A percentile compares a stretch with the other conserved stretches of the same genome.
Evolutionary conservation across 1,284 basidiomycete species (phyloP).

Genomic region (Apiotrichum porosum): DNA sequence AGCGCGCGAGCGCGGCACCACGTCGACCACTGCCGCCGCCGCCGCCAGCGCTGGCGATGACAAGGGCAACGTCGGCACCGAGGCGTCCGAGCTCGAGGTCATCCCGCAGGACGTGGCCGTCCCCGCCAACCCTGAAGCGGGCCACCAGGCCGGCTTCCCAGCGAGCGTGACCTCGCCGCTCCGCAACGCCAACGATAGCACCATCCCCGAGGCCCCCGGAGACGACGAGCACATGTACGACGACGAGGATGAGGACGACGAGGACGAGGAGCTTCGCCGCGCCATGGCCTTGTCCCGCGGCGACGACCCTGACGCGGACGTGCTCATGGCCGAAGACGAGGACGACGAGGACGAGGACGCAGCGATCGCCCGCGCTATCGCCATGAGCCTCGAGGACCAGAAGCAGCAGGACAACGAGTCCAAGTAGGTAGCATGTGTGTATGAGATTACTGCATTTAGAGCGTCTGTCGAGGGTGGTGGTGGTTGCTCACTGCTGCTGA

Average conservation of each 20-base stretch:
- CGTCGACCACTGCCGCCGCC: slow-evolving; percentile 11
- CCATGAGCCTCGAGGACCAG: slow-evolving; percentile 55
- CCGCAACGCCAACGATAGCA: slow-evolving; percentile 24
- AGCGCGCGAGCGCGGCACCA: slow-evolving; percentile 10
- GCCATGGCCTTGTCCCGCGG: slow-evolving; percentile 44
- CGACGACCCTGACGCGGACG: slow-evolving; percentile 32
- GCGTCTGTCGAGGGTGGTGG: no score
- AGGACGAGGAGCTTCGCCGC: slow-evolving; percentile 39
- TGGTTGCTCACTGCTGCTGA: no score
- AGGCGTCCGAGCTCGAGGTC: slow-evolving; percentile 7
- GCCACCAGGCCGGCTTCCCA: slow-evolving; percentile 14
- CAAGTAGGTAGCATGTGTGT: no score
- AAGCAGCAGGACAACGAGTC: slow-evolving; percentile 28
- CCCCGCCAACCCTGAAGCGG: slow-evolving; percentile 12
- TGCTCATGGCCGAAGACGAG: slow-evolving; percentile 40
- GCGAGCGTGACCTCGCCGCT: slow-evolving; percentile 23
- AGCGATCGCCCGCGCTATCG: slow-evolving; percentile 60
- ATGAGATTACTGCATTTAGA: no score
- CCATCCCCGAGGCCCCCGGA: slow-evolving; percentile 20
- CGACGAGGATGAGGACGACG: slow-evolving; percentile 34
- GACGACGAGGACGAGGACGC: slow-evolving; percentile 54
- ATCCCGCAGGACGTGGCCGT: slow-evolving; percentile 2
- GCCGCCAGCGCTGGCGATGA: neutral
- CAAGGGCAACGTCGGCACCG: slow-evolving; percentile 11
- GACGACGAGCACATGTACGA: slow-evolving; percentile 20